Percentiles rank a stretch among this genome's conserved stretches.
These are phyloP conservation scores for Linum lewisii DNA, from an alignment of 345 rosid genomes.

Conservation along the genomic window DNA sequence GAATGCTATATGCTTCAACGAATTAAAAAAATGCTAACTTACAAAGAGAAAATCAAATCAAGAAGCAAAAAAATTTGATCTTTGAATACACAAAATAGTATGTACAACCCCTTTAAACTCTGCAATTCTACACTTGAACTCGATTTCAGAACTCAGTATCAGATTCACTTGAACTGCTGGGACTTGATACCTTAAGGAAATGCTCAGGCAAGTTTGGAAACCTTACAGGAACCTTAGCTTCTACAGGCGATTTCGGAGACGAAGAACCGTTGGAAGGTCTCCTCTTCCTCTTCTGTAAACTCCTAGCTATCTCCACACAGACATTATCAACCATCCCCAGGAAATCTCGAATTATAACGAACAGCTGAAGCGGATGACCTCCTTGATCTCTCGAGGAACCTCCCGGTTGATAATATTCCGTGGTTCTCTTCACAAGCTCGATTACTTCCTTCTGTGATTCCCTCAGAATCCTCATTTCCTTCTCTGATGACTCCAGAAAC, in stretches of 20 bases:
- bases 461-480: conserved; percentile 36
- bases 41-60: no score
- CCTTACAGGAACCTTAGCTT: conserved; percentile 34
- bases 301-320: conserved; percentile 53
- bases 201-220: conserved; percentile 57
- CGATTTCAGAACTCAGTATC: conserved; percentile 43
- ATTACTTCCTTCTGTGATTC: conserved; percentile 47
- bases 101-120: not conserved
- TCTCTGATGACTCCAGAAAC: conserved; percentile 50
- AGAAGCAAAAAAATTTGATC: not conserved
- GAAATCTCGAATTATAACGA: conserved; percentile 61
- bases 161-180: conserved; percentile 49
- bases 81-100: not conserved
- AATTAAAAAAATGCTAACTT: conserved; percentile 12
- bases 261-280: conserved; percentile 13
- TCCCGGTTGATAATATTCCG: conserved; percentile 73
- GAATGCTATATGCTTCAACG: conserved; percentile 1
- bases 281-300: conserved; percentile 44
- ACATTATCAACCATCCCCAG: conserved; percentile 70
- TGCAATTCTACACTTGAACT: not conserved
- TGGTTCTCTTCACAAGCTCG: conserved; percentile 59
- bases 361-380: conserved; percentile 45
- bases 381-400: conserved; percentile 28
- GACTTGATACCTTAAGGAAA: conserved; percentile 46
- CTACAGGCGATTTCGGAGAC: conserved; percentile 22